These are phyloP conservation scores for Plenodomus biglobosus DNA, from an alignment of 2,329 filamentous ascomycete species.

Conservation along the genomic window DNA sequence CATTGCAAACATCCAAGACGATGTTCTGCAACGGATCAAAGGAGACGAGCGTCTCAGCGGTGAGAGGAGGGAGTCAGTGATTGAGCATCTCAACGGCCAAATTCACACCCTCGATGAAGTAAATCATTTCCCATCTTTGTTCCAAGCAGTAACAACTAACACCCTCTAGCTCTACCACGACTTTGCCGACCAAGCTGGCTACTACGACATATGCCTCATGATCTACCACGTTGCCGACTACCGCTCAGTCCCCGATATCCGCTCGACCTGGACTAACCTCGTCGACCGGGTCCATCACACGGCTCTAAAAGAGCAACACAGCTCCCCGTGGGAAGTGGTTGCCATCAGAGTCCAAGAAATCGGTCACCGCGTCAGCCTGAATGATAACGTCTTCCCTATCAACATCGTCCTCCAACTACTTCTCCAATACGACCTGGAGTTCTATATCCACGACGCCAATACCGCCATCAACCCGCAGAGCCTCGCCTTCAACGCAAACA, in stretches of 20 bases:
- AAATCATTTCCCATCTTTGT: slow-evolving; percentile 44
- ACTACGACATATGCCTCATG: slow-evolving; percentile 89
- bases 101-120: slow-evolving; percentile 77
- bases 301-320: slow-evolving; percentile 51
- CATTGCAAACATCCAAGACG: slow-evolving; percentile 92
- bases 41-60: slow-evolving; percentile 69
- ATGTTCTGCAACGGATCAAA: slow-evolving; percentile 76
- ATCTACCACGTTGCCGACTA: slow-evolving; percentile 93
- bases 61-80: slow-evolving; percentile 65
- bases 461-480: slow-evolving; percentile 13
- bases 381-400: slow-evolving; percentile 59
- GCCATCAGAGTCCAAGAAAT: slow-evolving; percentile 61
- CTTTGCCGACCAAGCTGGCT: slow-evolving; percentile 86
- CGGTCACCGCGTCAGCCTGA: slow-evolving; percentile 58
- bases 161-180: slow-evolving; percentile 76
- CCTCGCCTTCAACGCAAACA: slow-evolving; percentile 23
- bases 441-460: slow-evolving; percentile 48
- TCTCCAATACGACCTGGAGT: slow-evolving; percentile 50
- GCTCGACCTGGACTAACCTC: slow-evolving; percentile 79
- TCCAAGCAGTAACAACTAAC: slow-evolving; percentile 23
- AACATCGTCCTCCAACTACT: slow-evolving; percentile 42
- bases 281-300: slow-evolving; percentile 65
- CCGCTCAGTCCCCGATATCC: slow-evolving; percentile 82
- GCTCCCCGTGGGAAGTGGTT: slow-evolving; percentile 69
- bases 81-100: slow-evolving; percentile 71